Percentiles rank a stretch among this genome's conserved stretches.
Evolutionary conservation across 257 asterid species (phyloP).

Genomic region (Lithospermum erythrorhizon): DNA sequence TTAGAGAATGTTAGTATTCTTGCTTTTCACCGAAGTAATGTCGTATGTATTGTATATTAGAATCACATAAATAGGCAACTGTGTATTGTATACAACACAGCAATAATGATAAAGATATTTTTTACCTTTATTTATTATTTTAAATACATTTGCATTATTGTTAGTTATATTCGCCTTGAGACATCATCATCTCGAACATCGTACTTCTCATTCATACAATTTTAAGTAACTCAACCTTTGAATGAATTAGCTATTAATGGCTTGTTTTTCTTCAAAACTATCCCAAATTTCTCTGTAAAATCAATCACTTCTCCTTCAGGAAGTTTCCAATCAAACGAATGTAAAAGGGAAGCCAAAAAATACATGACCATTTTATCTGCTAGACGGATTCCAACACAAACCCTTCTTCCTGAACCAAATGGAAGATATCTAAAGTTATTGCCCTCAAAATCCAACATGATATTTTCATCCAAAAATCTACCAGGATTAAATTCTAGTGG

Average conservation of each 20-base stretch:
- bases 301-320: background rate
- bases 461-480: slow-evolving; percentile 24
- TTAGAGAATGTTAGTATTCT: no score
- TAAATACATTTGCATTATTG: no score
- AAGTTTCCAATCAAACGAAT: background rate
- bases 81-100: no score
- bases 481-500: slow-evolving; percentile 49
- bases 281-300: background rate
- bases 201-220: background rate
- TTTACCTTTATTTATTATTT: no score
- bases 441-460: background rate
- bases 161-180: no score
- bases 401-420: background rate
- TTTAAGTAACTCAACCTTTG: background rate
- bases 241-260: background rate
- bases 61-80: no score
- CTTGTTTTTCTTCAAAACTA: background rate
- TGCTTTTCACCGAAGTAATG: no score
- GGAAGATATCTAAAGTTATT: background rate
- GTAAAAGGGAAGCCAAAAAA: background rate
- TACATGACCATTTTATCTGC: background rate
- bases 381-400: background rate
- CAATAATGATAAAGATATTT: no score
- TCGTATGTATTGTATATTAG: no score
- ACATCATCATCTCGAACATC: background rate